Evolutionary conservation across 2,329 filamentous ascomycete genomes (phyloP).

Genomic region (Xylaria digitata): DNA sequence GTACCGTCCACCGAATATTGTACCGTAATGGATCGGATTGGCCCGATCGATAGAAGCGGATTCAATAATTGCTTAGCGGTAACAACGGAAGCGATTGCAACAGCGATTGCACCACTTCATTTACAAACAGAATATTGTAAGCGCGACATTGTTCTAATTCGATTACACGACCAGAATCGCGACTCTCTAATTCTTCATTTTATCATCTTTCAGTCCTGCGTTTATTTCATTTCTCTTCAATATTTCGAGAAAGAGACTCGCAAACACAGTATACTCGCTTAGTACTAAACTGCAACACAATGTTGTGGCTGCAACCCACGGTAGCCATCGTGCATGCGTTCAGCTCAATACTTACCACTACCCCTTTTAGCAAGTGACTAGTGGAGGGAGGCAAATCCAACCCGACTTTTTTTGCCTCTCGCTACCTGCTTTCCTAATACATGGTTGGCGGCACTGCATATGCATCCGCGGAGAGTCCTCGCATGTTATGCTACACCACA

Average conservation of each 20-base stretch:
- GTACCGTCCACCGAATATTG: background rate
- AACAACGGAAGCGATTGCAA: background rate
- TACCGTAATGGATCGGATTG: too few relatives aligned
- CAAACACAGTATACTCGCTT: background rate
- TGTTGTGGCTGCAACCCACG: background rate
- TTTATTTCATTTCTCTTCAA: too few relatives aligned
- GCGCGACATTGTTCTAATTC: background rate
- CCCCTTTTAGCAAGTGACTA: too few relatives aligned
- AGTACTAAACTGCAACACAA: background rate
- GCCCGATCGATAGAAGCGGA: background rate
- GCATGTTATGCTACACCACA: too few relatives aligned
- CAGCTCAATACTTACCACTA: background rate
- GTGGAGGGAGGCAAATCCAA: background rate
- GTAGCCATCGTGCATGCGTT: background rate
- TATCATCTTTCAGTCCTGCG: background rate
- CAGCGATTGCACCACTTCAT: background rate
- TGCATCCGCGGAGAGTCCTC: background rate
- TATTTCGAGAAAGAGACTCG: too few relatives aligned
- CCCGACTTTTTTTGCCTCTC: too few relatives aligned
- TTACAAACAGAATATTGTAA: background rate
- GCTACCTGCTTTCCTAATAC: background rate
- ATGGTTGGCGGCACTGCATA: background rate
- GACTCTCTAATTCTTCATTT: background rate
- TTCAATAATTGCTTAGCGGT: background rate
- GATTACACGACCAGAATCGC: too few relatives aligned